These are phyloP conservation scores for Saccharomyces hybrid DNA, from an alignment of 1,139 yeast species.

Conservation along the genomic window DNA sequence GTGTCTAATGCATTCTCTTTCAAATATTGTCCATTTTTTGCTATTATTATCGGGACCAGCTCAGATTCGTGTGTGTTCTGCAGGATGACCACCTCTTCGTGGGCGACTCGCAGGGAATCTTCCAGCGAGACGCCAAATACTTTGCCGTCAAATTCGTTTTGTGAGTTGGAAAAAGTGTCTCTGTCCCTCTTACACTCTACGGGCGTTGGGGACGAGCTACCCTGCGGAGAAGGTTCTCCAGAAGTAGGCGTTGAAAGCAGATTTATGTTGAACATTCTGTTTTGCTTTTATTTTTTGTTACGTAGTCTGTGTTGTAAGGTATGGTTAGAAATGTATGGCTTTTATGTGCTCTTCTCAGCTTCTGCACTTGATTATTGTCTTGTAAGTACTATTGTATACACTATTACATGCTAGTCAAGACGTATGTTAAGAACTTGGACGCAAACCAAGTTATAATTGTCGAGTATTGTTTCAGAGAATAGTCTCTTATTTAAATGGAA, in stretches of 20 bases:
- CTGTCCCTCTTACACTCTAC: background rate
- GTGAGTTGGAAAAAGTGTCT: background rate
- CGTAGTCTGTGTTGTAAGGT: background rate
- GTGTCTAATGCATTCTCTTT: conserved; percentile 65
- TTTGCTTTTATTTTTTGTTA: background rate
- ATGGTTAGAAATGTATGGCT: background rate
- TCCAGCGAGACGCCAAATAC: conserved; percentile 77
- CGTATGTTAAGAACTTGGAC: background rate
- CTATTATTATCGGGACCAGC: conserved; percentile 47
- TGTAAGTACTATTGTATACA: background rate
- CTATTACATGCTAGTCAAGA: background rate
- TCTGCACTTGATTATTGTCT: background rate
- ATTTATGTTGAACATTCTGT: background rate
- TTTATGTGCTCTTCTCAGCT: background rate
- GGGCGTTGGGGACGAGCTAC: background rate
- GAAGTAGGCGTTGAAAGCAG: background rate
- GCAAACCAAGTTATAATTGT: background rate
- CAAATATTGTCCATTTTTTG: conserved; percentile 79
- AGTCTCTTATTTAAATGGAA: background rate
- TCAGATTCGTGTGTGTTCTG: conserved; percentile 6
- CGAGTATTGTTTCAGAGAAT: too few relatives aligned
- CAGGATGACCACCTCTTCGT: conserved; percentile 11
- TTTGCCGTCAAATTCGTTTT: conserved; percentile 19
- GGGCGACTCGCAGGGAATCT: conserved; percentile 57
- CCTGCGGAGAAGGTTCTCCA: background rate